Evolutionary conservation across 345 rosid genomes (phyloP).

Genomic region (Iberis pinnata): DNA sequence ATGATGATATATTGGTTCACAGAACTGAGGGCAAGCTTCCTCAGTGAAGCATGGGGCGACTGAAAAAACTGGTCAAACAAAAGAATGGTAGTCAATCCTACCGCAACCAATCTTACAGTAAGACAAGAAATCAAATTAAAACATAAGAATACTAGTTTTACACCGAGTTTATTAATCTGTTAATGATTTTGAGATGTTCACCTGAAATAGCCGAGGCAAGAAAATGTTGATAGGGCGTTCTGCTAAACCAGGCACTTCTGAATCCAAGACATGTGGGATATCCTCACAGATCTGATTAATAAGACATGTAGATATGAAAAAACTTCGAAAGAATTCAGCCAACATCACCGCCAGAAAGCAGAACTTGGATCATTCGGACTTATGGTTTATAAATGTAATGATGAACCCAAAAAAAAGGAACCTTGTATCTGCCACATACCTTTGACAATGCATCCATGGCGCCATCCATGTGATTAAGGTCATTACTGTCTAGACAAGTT

Average conservation of each 20-base stretch:
- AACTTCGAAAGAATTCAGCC: not conserved
- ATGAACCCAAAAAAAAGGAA: not conserved
- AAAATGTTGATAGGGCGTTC: conserved; percentile 82
- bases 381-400: not conserved
- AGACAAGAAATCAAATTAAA: conserved; percentile 16
- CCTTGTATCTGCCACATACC: conserved; percentile 37
- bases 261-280: conserved; percentile 77
- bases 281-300: conserved; percentile 82
- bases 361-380: not conserved
- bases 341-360: conserved; percentile 15
- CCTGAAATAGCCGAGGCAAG: conserved; percentile 79
- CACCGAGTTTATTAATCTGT: conserved; percentile 1
- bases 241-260: conserved; percentile 76
- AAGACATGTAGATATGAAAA: conserved; percentile 2
- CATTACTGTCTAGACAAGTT: conserved; percentile 79
- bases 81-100: conserved; percentile 3
- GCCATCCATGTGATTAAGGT: conserved; percentile 88
- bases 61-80: conserved; percentile 69
- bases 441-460: conserved; percentile 96
- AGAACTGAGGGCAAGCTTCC: conserved; percentile 79
- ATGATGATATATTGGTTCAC: conserved; percentile 79
- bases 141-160: not conserved
- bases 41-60: conserved; percentile 74
- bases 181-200: conserved; percentile 24
- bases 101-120: conserved; percentile 1